Conservation (phyloP, 106 monocot species). For the Dioscorea zingiberensis region DNA sequence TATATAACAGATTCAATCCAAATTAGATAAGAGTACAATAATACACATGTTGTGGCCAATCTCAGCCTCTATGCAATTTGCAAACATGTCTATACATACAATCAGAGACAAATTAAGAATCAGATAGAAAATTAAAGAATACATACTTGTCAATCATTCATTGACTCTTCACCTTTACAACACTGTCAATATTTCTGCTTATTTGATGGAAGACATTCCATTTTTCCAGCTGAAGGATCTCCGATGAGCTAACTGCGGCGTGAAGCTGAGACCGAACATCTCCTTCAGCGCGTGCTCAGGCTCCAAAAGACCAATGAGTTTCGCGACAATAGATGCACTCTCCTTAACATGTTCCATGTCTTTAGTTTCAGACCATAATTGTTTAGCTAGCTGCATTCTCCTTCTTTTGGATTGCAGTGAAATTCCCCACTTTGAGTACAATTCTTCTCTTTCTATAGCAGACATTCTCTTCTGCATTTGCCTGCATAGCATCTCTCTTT, state of each 20-base stretch:
- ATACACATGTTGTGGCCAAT: too few species aligned
- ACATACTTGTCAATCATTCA: neutral
- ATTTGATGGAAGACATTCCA: slow-evolving; percentile 17
- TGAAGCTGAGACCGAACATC: slow-evolving; percentile 83
- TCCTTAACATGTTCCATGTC: slow-evolving; percentile 59
- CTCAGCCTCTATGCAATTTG: too few species aligned
- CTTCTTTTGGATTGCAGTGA: slow-evolving; percentile 67
- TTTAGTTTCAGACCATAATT: slow-evolving; percentile 54
- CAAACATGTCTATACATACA: too few species aligned
- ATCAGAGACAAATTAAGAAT: too few species aligned
- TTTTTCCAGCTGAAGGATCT: slow-evolving; percentile 58
- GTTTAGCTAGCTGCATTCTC: slow-evolving; percentile 41
- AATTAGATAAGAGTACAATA: too few species aligned
- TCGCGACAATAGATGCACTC: slow-evolving; percentile 73
- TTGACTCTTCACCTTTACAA: too few species aligned
- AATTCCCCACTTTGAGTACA: slow-evolving; percentile 78
- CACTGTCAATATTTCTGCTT: too few species aligned
- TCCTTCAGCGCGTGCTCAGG: slow-evolving; percentile 51
- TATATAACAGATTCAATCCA: too few species aligned
- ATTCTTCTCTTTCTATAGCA: slow-evolving; percentile 38
- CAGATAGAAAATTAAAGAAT: too few species aligned
- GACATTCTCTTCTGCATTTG: slow-evolving; percentile 53
- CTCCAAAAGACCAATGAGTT: slow-evolving; percentile 48
- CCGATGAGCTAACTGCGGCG: slow-evolving; percentile 23
- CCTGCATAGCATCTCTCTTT: slow-evolving; percentile 70